A percentile compares a stretch with the other conserved stretches of the same genome.
These are phyloP conservation scores for Arthrinium puccinioides DNA, from an alignment of 2,329 filamentous ascomycete species.

Conservation along the genomic window DNA sequence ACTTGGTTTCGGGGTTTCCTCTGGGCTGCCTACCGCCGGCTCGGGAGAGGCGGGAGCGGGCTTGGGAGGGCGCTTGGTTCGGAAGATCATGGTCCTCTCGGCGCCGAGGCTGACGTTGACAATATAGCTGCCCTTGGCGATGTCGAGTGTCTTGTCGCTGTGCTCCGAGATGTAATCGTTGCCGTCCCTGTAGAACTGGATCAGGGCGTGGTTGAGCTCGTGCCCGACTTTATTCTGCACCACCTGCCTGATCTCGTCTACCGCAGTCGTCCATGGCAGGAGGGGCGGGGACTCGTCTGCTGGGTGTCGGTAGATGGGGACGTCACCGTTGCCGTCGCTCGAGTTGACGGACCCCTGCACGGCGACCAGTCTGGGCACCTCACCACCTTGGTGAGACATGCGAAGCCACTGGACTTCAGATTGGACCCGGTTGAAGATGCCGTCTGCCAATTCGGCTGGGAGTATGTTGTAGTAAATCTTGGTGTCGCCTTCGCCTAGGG, in stretches of 20 bases:
- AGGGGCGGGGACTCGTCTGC: slow-evolving; percentile 80
- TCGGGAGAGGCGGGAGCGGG: not conserved
- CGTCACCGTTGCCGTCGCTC: slow-evolving; percentile 61
- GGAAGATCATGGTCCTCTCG: slow-evolving; percentile 80
- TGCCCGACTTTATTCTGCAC: slow-evolving; percentile 73
- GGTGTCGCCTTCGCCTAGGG: slow-evolving; percentile 76
- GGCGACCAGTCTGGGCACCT: slow-evolving; percentile 84
- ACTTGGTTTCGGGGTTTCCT: slow-evolving; percentile 4
- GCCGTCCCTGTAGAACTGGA: slow-evolving; percentile 86
- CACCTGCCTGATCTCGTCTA: slow-evolving; percentile 58
- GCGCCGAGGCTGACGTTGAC: slow-evolving; percentile 93
- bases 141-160: slow-evolving; percentile 93
- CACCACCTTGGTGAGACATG: slow-evolving; percentile 88
- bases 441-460: slow-evolving; percentile 42
- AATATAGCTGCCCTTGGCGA: slow-evolving; percentile 72
- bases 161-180: slow-evolving; percentile 93
- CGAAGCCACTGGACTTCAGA: slow-evolving; percentile 79
- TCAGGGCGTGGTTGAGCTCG: slow-evolving; percentile 80
- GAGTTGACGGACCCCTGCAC: slow-evolving; percentile 68
- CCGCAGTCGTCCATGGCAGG: slow-evolving; percentile 65
- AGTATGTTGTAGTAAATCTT: slow-evolving; percentile 66
- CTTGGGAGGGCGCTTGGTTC: slow-evolving; percentile 60
- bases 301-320: slow-evolving; percentile 92
- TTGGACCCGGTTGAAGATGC: slow-evolving; percentile 63
- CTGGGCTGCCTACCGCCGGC: slow-evolving; percentile 7